Evolutionary conservation across 208 protist species (phyloP).

Genomic region (Herpetomonas tarakana): DNA sequence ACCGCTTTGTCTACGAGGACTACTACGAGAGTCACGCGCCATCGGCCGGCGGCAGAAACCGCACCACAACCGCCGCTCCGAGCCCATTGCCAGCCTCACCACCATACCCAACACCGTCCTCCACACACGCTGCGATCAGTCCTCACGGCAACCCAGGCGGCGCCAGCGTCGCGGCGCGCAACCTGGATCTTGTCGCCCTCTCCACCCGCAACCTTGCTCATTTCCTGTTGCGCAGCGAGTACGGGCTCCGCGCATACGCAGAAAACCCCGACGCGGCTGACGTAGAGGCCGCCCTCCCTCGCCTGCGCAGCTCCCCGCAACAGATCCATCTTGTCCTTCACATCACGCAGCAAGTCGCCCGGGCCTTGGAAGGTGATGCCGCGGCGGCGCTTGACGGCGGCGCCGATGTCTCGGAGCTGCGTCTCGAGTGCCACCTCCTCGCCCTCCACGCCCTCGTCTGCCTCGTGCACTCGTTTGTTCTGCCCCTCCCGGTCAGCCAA

Average conservation of each 20-base stretch:
- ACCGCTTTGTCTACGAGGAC: constrained; percentile 6
- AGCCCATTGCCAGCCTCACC: no score
- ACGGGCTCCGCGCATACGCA: constrained; percentile 19
- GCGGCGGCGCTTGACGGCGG: neutral
- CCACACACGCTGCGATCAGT: neutral
- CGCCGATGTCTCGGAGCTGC: constrained; percentile 12
- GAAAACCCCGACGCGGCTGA: constrained; percentile 6
- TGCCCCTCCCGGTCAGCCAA: constrained; percentile 16
- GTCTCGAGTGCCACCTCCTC: constrained; percentile 47
- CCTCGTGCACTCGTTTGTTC: constrained; percentile 67
- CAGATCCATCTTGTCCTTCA: constrained; percentile 10
- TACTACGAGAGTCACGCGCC: neutral
- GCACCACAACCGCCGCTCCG: no score
- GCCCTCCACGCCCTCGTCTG: constrained; percentile 64
- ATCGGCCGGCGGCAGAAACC: neutral
- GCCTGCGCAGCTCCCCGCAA: constrained; percentile 1
- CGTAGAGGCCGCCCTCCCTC: neutral
- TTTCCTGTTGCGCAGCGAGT: constrained; percentile 54
- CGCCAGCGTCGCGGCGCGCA: constrained; percentile 20
- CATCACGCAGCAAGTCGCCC: constrained; percentile 15
- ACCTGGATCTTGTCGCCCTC: constrained; percentile 38
- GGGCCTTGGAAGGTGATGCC: neutral
- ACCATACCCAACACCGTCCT: no score
- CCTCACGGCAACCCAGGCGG: constrained; percentile 3
- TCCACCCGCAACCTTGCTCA: constrained; percentile 58